phyloP scores from a whole-genome alignment of 306 rosid species.

The Astragalus glycyphyllos region DNA sequence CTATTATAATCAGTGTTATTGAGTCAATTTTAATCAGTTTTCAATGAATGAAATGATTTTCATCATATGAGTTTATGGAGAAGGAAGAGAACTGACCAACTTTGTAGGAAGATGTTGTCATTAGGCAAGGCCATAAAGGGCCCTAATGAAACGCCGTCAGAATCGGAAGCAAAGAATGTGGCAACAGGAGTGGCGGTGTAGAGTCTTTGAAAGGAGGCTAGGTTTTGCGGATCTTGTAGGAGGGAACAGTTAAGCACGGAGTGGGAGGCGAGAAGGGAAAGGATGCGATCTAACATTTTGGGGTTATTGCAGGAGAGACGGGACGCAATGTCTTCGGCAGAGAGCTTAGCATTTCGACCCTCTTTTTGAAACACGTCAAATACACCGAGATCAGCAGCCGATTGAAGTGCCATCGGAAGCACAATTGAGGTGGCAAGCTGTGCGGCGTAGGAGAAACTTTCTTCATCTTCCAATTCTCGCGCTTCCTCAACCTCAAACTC shows the following conservation, averaged over 20 bases:
- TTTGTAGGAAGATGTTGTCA: conserved; percentile 43
- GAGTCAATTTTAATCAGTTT: too few relatives aligned
- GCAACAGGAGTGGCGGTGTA: conserved; percentile 51
- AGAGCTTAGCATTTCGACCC: conserved; percentile 44
- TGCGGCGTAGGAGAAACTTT: conserved; percentile 48
- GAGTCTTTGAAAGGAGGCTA: conserved; percentile 32
- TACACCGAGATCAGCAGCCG: conserved; percentile 51
- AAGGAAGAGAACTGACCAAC: conserved; percentile 44
- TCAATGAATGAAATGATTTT: too few relatives aligned
- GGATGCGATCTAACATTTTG: conserved; percentile 60
- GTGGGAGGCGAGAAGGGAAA: conserved; percentile 54
- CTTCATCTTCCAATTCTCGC: conserved; percentile 39
- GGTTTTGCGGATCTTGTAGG: neutral
- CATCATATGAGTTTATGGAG: too few relatives aligned
- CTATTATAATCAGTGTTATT: too few relatives aligned
- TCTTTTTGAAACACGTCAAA: conserved; percentile 54
- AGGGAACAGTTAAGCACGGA: conserved; percentile 46
- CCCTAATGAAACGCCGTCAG: conserved; percentile 52
- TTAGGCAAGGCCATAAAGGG: conserved; percentile 40
- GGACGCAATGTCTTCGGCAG: conserved; percentile 49
- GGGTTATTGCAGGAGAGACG: conserved; percentile 49
- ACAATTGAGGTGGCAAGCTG: conserved; percentile 29
- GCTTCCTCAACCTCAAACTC: neutral
- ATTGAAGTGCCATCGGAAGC: conserved; percentile 51
- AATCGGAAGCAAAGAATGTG: conserved; percentile 38